A percentile compares a stretch with the other conserved stretches of the same genome.
phyloP scores from a whole-genome alignment of 306 rosid species.

The Pachyrhizus erosus region DNA sequence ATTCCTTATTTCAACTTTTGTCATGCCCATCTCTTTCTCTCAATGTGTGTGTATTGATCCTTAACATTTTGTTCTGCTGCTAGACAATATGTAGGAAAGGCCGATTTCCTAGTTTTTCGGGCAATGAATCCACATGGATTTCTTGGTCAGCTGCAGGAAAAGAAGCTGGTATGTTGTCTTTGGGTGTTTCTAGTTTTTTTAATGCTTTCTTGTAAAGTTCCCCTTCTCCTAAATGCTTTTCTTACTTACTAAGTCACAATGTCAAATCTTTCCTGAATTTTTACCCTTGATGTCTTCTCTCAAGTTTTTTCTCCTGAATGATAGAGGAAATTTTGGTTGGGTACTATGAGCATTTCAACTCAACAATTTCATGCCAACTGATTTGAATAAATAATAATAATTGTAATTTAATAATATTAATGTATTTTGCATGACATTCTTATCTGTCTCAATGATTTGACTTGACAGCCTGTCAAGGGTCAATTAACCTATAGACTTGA shows the following conservation, averaged over 20 bases:
- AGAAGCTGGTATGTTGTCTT: conserved; percentile 78
- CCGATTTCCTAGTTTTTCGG: conserved; percentile 94
- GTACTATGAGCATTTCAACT: conserved; percentile 16
- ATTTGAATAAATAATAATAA: not conserved
- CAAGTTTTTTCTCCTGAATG: conserved; percentile 8
- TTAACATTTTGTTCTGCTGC: conserved; percentile 18
- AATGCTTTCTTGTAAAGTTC: not conserved
- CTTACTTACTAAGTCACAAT: not conserved
- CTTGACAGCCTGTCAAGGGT: not conserved
- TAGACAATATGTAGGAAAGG: conserved; percentile 98
- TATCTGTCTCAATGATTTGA: not conserved
- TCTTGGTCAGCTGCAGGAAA: conserved; percentile 94
- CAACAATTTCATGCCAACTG: not conserved
- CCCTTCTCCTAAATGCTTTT: not conserved
- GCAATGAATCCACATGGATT: conserved; percentile 96
- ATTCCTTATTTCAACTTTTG: conserved; percentile 31
- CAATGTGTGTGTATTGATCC: conserved; percentile 4
- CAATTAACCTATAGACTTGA: conserved; percentile 9
- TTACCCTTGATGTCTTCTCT: not conserved
- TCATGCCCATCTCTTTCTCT: not conserved
- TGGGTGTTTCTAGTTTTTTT: not conserved
- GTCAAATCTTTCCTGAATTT: not conserved
- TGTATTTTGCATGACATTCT: conserved; percentile 3
- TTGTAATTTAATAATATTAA: not conserved
- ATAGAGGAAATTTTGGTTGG: not conserved